A percentile compares a stretch with the other conserved stretches of the same genome.
phyloP scores from a whole-genome alignment of 441 rosid species.

The Erodium trifolium region DNA sequence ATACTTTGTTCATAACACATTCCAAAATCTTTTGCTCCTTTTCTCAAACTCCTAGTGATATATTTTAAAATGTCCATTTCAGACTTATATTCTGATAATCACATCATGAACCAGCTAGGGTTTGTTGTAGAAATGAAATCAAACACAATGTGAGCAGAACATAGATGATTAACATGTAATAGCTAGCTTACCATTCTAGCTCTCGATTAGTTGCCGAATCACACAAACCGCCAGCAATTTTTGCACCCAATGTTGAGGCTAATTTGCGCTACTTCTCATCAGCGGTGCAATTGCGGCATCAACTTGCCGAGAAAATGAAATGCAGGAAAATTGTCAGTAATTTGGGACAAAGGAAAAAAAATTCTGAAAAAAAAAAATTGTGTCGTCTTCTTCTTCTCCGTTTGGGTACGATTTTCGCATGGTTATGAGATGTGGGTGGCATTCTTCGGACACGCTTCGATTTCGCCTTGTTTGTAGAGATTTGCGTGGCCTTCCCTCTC shows the following conservation, averaged over 20 bases:
- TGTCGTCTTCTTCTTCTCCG: neutral
- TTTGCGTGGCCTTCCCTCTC: slow-evolving; percentile 1
- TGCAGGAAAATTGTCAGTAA: neutral
- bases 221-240: neutral
- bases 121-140: neutral
- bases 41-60: neutral
- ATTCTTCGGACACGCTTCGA: slow-evolving; percentile 2
- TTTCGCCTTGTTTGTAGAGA: slow-evolving; percentile 7
- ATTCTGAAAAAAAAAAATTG: neutral
- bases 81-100: neutral
- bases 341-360: neutral
- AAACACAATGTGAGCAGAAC: neutral
- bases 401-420: neutral
- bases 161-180: neutral
- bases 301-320: slow-evolving; percentile 1
- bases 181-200: slow-evolving; percentile 7
- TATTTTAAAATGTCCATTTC: neutral
- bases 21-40: neutral
- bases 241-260: neutral
- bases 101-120: neutral
- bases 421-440: neutral
- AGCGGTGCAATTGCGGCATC: neutral
- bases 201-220: neutral
- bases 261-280: neutral
- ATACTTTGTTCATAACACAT: neutral